These are phyloP conservation scores for Stephanocyclus meneghinianus DNA, from an alignment of 352 stramenopile species.

Conservation along the genomic window DNA sequence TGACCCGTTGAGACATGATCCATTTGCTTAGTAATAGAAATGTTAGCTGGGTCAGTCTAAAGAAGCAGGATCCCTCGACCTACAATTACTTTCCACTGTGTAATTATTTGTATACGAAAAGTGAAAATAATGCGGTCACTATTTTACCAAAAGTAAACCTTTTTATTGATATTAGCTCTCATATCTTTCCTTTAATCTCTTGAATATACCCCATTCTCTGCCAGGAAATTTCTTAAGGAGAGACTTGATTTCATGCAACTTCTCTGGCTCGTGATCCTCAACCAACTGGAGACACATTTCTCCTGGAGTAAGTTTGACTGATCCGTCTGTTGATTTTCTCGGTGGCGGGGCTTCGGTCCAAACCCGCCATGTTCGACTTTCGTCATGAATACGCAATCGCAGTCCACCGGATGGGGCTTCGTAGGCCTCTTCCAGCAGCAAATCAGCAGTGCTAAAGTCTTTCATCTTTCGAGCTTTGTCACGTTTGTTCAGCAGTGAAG, in stretches of 20 bases:
- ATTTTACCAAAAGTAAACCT: neutral
- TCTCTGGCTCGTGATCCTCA: slow-evolving; percentile 65
- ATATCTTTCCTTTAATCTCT: slow-evolving; percentile 70
- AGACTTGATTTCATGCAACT: slow-evolving; percentile 66
- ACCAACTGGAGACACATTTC: slow-evolving; percentile 71
- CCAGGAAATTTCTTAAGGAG: slow-evolving; percentile 72
- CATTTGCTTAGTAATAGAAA: neutral
- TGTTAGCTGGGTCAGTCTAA: neutral
- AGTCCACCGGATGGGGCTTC: slow-evolving; percentile 63
- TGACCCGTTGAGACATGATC: slow-evolving; percentile 13
- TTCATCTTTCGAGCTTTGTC: slow-evolving; percentile 75
- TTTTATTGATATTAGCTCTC: neutral
- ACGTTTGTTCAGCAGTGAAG: slow-evolving; percentile 63
- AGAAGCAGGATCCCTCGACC: neutral
- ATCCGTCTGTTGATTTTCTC: slow-evolving; percentile 25
- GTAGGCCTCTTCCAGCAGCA: slow-evolving; percentile 63
- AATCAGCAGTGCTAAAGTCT: slow-evolving; percentile 76
- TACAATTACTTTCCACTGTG: no score
- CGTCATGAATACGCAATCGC: slow-evolving; percentile 72
- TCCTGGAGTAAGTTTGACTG: slow-evolving; percentile 29
- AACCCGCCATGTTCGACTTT: slow-evolving; percentile 76
- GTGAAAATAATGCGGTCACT: no score
- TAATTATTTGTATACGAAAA: no score
- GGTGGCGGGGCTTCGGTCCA: slow-evolving; percentile 69
- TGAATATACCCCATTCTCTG: slow-evolving; percentile 73